phyloP scores from a whole-genome alignment of 1,284 basidiomycete genomes.

The Ustilago hordei region DNA sequence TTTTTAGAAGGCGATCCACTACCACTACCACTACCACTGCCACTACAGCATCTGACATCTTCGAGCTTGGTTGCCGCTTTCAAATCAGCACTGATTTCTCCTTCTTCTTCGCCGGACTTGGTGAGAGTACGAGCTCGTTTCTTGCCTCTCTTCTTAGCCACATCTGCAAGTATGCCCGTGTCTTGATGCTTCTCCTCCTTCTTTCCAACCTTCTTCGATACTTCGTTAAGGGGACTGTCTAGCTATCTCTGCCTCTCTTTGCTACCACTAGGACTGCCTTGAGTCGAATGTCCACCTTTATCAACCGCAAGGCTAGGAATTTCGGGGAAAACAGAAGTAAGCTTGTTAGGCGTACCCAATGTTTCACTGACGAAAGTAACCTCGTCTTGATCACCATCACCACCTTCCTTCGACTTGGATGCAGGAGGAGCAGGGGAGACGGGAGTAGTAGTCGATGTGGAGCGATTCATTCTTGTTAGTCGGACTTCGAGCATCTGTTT shows the following conservation, averaged over 20 bases:
- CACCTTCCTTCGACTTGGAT: not conserved
- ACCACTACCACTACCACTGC: not conserved
- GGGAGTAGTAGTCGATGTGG: constrained; percentile 5
- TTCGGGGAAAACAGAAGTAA: not conserved
- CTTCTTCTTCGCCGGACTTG: not conserved
- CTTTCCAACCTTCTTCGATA: not conserved
- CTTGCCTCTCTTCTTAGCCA: not conserved
- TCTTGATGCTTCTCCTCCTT: not conserved
- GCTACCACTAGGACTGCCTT: not conserved
- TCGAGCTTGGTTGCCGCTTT: not conserved
- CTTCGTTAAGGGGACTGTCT: not conserved
- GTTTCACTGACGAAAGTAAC: constrained; percentile 16
- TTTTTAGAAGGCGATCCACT: not conserved
- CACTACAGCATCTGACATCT: not conserved
- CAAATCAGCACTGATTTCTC: not conserved
- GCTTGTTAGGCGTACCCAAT: not conserved
- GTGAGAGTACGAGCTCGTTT: not conserved
- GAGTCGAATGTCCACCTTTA: not conserved
- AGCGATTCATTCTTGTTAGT: not conserved
- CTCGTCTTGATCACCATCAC: constrained; percentile 15
- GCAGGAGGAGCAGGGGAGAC: constrained; percentile 1
- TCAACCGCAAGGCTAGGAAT: not conserved
- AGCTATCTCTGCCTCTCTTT: no score
- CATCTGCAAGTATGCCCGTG: not conserved
- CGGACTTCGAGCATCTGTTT: not conserved